Base-by-base conservation (phyloP, 805 yeast species). In the Kodamaea kaohsiungensis region DNA sequence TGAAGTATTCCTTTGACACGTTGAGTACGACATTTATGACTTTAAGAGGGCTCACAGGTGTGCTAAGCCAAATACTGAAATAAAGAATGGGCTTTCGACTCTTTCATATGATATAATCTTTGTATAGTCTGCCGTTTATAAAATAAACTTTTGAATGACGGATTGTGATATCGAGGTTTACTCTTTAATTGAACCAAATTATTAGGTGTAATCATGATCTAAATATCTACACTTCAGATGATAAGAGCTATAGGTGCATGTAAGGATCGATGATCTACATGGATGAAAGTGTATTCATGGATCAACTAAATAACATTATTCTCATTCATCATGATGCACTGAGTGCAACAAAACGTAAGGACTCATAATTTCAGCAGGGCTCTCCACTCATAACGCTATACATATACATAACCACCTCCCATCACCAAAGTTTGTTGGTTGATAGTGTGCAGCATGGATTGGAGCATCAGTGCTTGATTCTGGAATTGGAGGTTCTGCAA, bases 11-110 rank as follows among this genome's bases (percentile, higher is more conserved):
- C n/a, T n/a, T n/a, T n/a, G n/a, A n/a, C n/a, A 27, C 22, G 53
- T 51, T 38, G 49, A 46, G 22, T 51, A 51, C 42, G 53, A 51
- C 27, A 45, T 51, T 13, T 46, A 51, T 22, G 53, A 51, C 40
- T 51, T 51, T 15, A 51, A 51, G 42, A 45, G 53, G 18, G 39
- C 49, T 8, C 46, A 51, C 27, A 39, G 48, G 22, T 51, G 46
- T 25, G 49, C 48, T 2, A 49, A 51, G 15, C 46, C 53, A 6
- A 49, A 51, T 19, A 51, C 53, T 7, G 53, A 51, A 18, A 38
- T 46, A 17, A 49, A 51, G 39, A 46, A 40, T 15, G 53, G 53
- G 12, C 53, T 49, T 17, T 27, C 25, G 42, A 51, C 53, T 16
- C 53, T 49, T 22, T 46, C 53, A 1, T 49, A 51, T 16, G 48